Base-by-base conservation (phyloP, 768 basidiomycete species). In the Clitopilus passeckerianus region DNA sequence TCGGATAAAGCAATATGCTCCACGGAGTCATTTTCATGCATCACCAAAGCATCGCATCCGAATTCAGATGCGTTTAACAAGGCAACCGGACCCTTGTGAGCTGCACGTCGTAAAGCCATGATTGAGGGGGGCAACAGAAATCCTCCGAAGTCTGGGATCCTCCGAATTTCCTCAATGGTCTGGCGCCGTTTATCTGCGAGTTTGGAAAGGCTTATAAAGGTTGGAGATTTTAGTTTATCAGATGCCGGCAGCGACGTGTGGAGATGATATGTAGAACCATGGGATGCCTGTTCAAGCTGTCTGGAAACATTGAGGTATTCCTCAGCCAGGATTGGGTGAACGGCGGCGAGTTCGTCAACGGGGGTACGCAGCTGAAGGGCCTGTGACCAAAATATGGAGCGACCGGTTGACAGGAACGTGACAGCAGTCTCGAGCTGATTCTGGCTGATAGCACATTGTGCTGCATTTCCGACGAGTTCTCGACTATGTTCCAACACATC, bases 311-410 rank as follows among this genome's bases (percentile, higher is more conserved):
- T 24, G 15, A 23, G 22, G 53, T 24, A 24, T 33, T 16, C 6
- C 16, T 53, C 16, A 22, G 53, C 53, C 14, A 53, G 53, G 15
- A 63, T 61, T 30, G 70, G 64, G 16, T 63, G 65, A 16, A 20
- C 57, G 20, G 15, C 54, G 20, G 18, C 57, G 15, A 70, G 55
- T 20, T 66, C 64, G 44, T 61, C 61, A 34, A 70, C 30, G 5
- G 66, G 60, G 34, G 66, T 67, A 46, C 57, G 65, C 50, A 77
- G 60, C 15, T 66, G 63, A 3, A 66, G 61, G 1, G 61, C 60
- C 52, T 76, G 74, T 15, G 63, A 61, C 76, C 75, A 76, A 53
- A 75, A 30, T 6, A 73, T 20, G 4, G 69, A 69, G 15, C 75
- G 65, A 2, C 71, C 75, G 10, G 59, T 57, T 41, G 75, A 75